phyloP scores from a whole-genome alignment of 768 basidiomycete genomes.

The Termitomyces sp. region DNA sequence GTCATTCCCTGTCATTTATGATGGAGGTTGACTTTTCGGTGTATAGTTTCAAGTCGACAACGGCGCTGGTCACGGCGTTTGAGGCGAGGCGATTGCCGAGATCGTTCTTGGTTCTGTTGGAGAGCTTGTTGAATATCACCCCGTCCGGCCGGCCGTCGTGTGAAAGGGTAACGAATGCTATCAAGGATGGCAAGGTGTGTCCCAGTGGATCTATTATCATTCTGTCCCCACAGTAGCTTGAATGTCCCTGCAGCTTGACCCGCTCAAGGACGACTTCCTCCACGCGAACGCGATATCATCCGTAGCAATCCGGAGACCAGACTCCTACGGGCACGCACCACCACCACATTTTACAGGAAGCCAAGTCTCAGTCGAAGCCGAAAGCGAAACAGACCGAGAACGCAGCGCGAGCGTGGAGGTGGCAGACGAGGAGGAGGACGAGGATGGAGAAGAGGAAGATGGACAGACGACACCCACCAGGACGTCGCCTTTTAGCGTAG shows the following conservation, averaged over 20 bases:
- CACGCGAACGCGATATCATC: slow-evolving; percentile 6
- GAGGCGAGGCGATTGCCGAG: slow-evolving; percentile 71
- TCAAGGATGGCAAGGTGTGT: slow-evolving; percentile 72
- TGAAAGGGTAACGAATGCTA: slow-evolving; percentile 65
- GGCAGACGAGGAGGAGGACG: not conserved
- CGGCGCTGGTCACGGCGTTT: slow-evolving; percentile 51
- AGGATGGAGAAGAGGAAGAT: not conserved
- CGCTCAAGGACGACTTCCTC: slow-evolving; percentile 13
- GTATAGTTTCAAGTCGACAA: slow-evolving; percentile 47
- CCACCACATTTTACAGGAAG: not conserved
- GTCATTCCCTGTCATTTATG: not conserved
- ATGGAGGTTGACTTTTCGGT: not conserved
- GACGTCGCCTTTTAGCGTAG: not conserved
- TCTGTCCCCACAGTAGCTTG: not conserved
- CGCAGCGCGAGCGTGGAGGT: not conserved
- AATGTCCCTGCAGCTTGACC: slow-evolving; percentile 12
- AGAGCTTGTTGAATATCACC: slow-evolving; percentile 60
- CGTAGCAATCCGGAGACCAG: slow-evolving; percentile 8
- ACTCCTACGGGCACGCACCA: not conserved
- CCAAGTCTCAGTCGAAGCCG: not conserved
- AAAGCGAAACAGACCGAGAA: not conserved
- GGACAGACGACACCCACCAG: slow-evolving; percentile 6
- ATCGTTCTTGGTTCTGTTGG: slow-evolving; percentile 68
- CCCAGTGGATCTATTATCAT: not conserved
- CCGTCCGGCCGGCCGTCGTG: slow-evolving; percentile 66